Conservation (phyloP, 2,329 filamentous ascomycete species). For the Raffaelea albimanens region DNA sequence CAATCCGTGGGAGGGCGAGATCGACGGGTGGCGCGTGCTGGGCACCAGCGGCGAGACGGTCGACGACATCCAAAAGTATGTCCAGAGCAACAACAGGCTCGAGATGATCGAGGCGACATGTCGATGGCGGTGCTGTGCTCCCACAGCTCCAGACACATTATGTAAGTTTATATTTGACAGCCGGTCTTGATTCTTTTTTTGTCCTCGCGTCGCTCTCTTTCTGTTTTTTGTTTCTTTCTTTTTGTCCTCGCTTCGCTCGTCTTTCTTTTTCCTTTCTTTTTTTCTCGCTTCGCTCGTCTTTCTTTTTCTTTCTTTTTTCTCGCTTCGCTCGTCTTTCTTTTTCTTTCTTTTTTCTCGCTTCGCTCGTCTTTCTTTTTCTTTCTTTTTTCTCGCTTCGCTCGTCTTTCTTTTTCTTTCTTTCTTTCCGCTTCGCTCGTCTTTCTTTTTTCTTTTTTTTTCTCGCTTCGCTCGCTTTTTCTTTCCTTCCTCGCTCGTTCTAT, state of each 20-base stretch:
- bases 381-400: no score
- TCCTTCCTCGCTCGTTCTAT: not conserved
- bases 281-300: no score
- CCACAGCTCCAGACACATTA: slow-evolving; percentile 90
- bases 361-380: no score
- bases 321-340: not conserved
- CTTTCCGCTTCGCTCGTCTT: not conserved
- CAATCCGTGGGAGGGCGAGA: slow-evolving; percentile 84
- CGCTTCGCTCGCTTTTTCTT: not conserved
- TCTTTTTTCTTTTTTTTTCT: not conserved
- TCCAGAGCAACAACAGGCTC: slow-evolving; percentile 66
- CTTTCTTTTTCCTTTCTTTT: no score
- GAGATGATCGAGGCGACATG: slow-evolving; percentile 93
- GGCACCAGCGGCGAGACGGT: slow-evolving; percentile 88
- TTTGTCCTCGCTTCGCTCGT: no score
- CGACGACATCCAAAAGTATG: slow-evolving; percentile 87
- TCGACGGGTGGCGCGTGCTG: slow-evolving; percentile 82
- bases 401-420: no score
- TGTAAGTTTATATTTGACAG: slow-evolving; percentile 56
- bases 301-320: not conserved
- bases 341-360: no score
- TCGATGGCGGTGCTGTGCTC: slow-evolving; percentile 82
- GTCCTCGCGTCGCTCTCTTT: no score
- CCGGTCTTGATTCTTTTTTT: no score
- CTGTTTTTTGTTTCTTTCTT: no score